phyloP scores from a whole-genome alignment of 495 filamentous ascomycete species.

The Aspergillus biplanus region DNA sequence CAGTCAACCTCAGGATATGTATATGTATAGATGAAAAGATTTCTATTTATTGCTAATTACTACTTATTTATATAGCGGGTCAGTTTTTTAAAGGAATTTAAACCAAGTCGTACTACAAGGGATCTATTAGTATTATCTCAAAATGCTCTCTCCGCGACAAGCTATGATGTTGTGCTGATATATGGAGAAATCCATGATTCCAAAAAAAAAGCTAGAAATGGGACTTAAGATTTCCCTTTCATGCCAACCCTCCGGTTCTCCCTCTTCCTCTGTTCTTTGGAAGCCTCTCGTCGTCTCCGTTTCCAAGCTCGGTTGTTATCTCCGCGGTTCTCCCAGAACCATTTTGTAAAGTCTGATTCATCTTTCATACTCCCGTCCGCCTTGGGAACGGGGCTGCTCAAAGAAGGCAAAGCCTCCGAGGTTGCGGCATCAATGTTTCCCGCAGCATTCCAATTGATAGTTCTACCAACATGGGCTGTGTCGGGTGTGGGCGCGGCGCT shows the following conservation, averaged over 20 bases:
- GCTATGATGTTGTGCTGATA: no score
- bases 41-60: no score
- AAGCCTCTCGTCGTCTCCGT: conserved; percentile 73
- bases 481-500: conserved; percentile 95
- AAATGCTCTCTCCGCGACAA: no score
- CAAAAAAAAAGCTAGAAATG: neutral
- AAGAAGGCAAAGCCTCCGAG: conserved; percentile 32
- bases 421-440: conserved; percentile 36
- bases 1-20: no score
- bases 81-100: no score
- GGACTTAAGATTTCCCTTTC: conserved; percentile 44
- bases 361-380: conserved; percentile 32
- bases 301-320: conserved; percentile 93
- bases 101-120: no score
- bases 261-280: conserved; percentile 85
- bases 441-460: conserved; percentile 34
- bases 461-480: conserved; percentile 69
- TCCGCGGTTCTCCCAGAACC: conserved; percentile 91
- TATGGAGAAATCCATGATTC: no score
- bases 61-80: no score
- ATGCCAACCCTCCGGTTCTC: conserved; percentile 71
- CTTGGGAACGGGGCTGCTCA: conserved; percentile 42
- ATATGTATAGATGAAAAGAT: no score
- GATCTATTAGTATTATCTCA: no score
- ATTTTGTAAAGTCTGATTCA: conserved; percentile 78